Evolutionary conservation across 495 filamentous ascomycete species (phyloP).

Genomic region (Podospora sp.): DNA sequence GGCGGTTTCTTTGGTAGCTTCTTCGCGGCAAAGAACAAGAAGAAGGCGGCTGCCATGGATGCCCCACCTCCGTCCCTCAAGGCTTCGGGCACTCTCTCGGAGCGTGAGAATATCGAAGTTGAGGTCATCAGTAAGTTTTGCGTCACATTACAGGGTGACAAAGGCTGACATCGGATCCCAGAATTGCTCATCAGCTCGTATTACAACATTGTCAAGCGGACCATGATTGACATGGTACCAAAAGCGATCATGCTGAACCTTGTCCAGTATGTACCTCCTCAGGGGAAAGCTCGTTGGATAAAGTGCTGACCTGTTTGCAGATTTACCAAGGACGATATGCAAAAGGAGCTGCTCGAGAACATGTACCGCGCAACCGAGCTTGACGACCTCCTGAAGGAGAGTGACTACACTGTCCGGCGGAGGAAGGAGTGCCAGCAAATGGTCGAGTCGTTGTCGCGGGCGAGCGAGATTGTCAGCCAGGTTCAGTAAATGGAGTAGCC

Average conservation of each 20-base stretch:
- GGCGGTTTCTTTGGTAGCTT: slow-evolving; percentile 95
- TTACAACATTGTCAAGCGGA: slow-evolving; percentile 95
- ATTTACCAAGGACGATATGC: slow-evolving; percentile 97
- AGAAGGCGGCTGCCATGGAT: slow-evolving; percentile 99
- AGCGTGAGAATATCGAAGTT: slow-evolving; percentile 91
- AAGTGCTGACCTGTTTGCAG: slow-evolving; percentile 45
- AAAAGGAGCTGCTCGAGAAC: slow-evolving; percentile 94
- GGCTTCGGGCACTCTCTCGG: slow-evolving; percentile 86
- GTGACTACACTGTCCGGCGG: slow-evolving; percentile 91
- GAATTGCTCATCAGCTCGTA: slow-evolving; percentile 95
- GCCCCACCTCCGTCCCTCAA: slow-evolving; percentile 90
- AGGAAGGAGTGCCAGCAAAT: slow-evolving; percentile 99
- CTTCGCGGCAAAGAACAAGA: slow-evolving; percentile 98
- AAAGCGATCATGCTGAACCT: slow-evolving; percentile 99
- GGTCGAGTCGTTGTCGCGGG: slow-evolving; percentile 87
- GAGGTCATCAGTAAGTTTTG: slow-evolving; percentile 90
- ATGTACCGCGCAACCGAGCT: slow-evolving; percentile 91
- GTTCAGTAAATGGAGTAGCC: slow-evolving; percentile 66
- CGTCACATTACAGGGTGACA: slow-evolving; percentile 16
- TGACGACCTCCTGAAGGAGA: slow-evolving; percentile 95
- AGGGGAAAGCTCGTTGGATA: background rate
- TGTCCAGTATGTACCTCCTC: slow-evolving; percentile 72
- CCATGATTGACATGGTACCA: slow-evolving; percentile 99
- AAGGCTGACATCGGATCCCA: slow-evolving; percentile 37
- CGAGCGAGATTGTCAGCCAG: slow-evolving; percentile 95